These are phyloP conservation scores for Reutealis trisperma DNA, from an alignment of 345 rosid species.

Conservation along the genomic window DNA sequence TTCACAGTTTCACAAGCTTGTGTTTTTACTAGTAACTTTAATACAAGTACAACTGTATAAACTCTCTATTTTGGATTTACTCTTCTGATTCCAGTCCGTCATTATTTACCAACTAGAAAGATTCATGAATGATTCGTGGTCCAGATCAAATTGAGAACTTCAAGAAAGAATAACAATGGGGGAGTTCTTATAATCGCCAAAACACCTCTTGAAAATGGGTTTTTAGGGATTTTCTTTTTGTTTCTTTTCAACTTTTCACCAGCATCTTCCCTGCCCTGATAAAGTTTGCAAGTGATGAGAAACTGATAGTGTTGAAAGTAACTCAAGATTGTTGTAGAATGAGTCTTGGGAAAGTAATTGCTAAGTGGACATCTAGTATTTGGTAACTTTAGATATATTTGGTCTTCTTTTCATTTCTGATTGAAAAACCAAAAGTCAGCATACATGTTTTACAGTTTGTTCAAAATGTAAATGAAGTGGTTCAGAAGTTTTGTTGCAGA, in stretches of 20 bases:
- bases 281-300: slow-evolving; percentile 15
- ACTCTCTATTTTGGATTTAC: slow-evolving; percentile 27
- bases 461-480: slow-evolving; percentile 11
- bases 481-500: slow-evolving; percentile 18
- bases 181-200: slow-evolving; percentile 7
- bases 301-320: slow-evolving; percentile 8
- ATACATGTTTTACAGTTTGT: slow-evolving; percentile 16
- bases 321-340: slow-evolving; percentile 25
- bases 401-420: slow-evolving; percentile 12
- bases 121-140: slow-evolving; percentile 23
- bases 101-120: slow-evolving; percentile 11
- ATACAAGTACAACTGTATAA: slow-evolving; percentile 6
- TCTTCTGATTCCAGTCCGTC: slow-evolving; percentile 17
- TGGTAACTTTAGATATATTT: slow-evolving; percentile 21
- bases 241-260: neutral
- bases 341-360: slow-evolving; percentile 37
- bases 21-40: slow-evolving; percentile 16
- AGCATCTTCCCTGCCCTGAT: neutral
- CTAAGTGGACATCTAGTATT: slow-evolving; percentile 29
- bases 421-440: neutral
- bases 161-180: slow-evolving; percentile 17
- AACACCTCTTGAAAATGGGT: slow-evolving; percentile 16
- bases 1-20: slow-evolving; percentile 8
- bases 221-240: neutral
- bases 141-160: slow-evolving; percentile 20